A percentile compares a stretch with the other conserved stretches of the same genome.
phyloP scores from a whole-genome alignment of 129 eudicot species.

The Cynara cardunculus region DNA sequence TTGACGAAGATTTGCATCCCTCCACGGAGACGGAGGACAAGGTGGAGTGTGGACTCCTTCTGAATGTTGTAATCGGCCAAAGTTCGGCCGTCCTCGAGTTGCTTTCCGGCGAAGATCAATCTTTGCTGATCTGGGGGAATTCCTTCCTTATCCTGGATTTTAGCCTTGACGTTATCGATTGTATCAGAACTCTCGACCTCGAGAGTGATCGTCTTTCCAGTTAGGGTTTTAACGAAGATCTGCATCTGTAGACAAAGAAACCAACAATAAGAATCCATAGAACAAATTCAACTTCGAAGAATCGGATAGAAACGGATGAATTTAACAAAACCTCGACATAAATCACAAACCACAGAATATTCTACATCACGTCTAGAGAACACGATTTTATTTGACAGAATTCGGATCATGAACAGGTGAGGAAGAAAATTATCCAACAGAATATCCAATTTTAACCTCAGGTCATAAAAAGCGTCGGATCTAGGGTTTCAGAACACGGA shows the following conservation, averaged over 20 bases:
- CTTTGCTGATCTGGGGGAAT: constrained; percentile 19
- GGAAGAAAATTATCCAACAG: not conserved
- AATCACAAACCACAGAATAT: not conserved
- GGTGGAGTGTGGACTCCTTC: constrained; percentile 10
- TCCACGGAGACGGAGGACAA: not conserved
- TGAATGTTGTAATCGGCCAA: constrained; percentile 16
- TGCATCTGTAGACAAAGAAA: constrained; percentile 2
- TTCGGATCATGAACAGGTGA: not conserved
- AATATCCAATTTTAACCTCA: not conserved
- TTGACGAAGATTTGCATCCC: constrained; percentile 52
- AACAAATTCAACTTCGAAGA: no score
- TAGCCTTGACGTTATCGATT: constrained; percentile 12
- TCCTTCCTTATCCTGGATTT: constrained; percentile 13
- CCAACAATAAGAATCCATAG: not conserved
- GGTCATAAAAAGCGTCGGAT: not conserved
- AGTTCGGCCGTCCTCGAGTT: constrained; percentile 15
- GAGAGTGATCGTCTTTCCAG: constrained; percentile 8
- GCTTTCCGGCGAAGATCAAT: constrained; percentile 8
- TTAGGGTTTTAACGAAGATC: constrained; percentile 9
- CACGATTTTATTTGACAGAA: not conserved
- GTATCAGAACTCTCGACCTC: constrained; percentile 18
- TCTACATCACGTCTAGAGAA: not conserved
- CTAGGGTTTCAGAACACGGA: not conserved
- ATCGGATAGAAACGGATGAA: no score
- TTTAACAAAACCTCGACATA: not conserved